Percentiles rank a stretch among this genome's conserved stretches.
phyloP scores from a whole-genome alignment of 495 filamentous ascomycete genomes.

The Endocarpon pusillum region DNA sequence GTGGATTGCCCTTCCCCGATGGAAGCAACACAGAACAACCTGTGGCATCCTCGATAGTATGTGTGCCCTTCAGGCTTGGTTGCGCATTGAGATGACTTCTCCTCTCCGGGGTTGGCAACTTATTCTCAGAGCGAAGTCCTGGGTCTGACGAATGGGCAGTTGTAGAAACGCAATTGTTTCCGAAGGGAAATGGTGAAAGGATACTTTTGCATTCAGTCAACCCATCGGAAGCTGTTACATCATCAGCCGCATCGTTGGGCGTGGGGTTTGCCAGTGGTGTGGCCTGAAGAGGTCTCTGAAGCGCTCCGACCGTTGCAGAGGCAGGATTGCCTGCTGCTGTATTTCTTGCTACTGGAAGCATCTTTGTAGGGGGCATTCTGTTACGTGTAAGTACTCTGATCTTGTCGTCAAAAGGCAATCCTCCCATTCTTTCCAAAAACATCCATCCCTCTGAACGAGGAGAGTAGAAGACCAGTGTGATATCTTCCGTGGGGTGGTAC shows the following conservation, averaged over 20 bases:
- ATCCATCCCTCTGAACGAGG: not conserved
- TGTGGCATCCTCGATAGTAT: too few relatives aligned
- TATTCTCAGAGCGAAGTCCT: too few relatives aligned
- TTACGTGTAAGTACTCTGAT: not conserved
- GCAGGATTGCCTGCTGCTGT: too few relatives aligned
- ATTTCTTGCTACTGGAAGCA: not conserved
- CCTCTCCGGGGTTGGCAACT: too few relatives aligned
- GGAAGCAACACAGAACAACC: too few relatives aligned
- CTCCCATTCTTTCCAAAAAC: not conserved
- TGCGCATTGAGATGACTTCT: too few relatives aligned
- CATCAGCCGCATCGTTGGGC: not conserved
- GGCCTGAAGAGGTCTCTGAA: too few relatives aligned
- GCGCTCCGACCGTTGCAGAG: not conserved
- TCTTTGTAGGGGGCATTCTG: not conserved
- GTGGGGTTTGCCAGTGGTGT: not conserved
- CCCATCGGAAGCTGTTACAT: too few relatives aligned
- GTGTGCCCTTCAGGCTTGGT: too few relatives aligned
- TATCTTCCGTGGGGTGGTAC: not conserved
- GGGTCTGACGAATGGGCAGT: too few relatives aligned
- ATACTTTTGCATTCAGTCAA: too few relatives aligned
- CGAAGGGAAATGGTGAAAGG: slow-evolving; percentile 6
- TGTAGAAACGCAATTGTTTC: slow-evolving; percentile 9
- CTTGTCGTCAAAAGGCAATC: not conserved
- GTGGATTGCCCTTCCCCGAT: too few relatives aligned
- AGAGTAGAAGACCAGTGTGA: not conserved